These are phyloP conservation scores for Poronia punctata DNA, from an alignment of 495 filamentous ascomycete species.

Conservation along the genomic window DNA sequence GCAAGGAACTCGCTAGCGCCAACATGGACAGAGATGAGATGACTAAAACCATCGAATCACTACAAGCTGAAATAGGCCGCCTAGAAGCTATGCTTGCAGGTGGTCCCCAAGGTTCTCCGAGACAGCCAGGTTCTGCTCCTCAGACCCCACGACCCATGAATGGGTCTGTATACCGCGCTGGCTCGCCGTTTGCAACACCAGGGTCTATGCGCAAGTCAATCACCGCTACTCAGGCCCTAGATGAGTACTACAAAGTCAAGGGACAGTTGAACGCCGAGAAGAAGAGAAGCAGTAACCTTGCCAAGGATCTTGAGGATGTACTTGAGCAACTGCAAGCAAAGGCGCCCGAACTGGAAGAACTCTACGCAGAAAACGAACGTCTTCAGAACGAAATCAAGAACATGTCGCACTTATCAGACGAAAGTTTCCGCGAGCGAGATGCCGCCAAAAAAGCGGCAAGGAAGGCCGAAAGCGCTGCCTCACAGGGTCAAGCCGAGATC, in stretches of 20 bases:
- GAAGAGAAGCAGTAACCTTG: slow-evolving; percentile 61
- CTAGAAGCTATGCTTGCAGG: slow-evolving; percentile 42
- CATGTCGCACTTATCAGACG: slow-evolving; percentile 62
- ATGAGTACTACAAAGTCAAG: slow-evolving; percentile 49
- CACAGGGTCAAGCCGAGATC: slow-evolving; percentile 63
- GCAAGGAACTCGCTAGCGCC: slow-evolving; percentile 56
- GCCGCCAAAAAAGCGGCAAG: slow-evolving; percentile 52
- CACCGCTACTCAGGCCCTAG: slow-evolving; percentile 44
- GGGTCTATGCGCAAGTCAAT: slow-evolving; percentile 42
- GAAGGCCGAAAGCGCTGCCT: slow-evolving; percentile 65
- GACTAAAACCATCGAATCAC: slow-evolving; percentile 55
- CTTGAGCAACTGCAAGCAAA: slow-evolving; percentile 62
- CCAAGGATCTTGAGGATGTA: slow-evolving; percentile 72
- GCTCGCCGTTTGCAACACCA: slow-evolving; percentile 48
- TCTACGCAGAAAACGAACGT: slow-evolving; percentile 60
- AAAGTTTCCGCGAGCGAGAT: slow-evolving; percentile 54
- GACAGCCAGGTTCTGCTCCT: slow-evolving; percentile 36
- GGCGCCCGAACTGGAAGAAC: slow-evolving; percentile 57
- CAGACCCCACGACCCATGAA: slow-evolving; percentile 56
- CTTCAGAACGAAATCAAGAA: slow-evolving; percentile 68
- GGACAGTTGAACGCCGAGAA: slow-evolving; percentile 54
- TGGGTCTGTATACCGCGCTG: slow-evolving; percentile 34
- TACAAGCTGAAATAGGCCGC: slow-evolving; percentile 65
- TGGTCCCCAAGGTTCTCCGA: slow-evolving; percentile 20
- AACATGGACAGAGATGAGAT: slow-evolving; percentile 70